A percentile compares a stretch with the other conserved stretches of the same genome.
phyloP scores from a whole-genome alignment of 768 basidiomycete genomes.

The Pulveroboletus ravenelii region DNA sequence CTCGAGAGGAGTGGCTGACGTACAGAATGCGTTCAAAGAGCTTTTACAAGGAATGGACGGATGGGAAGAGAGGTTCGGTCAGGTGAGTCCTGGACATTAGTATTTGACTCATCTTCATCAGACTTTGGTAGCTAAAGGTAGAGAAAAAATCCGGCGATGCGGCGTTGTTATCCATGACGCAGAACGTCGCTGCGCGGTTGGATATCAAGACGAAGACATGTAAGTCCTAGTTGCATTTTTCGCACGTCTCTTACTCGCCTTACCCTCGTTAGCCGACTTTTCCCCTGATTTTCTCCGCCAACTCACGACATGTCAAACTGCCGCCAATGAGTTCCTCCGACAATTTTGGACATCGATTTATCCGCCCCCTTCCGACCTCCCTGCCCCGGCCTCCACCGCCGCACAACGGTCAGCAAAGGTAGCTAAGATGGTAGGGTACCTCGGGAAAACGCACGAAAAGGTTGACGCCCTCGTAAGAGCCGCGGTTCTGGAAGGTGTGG shows the following conservation, averaged over 20 bases:
- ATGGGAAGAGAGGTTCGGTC: slow-evolving; percentile 55
- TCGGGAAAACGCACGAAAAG: slow-evolving; percentile 77
- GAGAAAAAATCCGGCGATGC: slow-evolving; percentile 65
- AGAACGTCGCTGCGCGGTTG: slow-evolving; percentile 68
- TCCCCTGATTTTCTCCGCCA: slow-evolving; percentile 74
- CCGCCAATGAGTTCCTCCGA: slow-evolving; percentile 92
- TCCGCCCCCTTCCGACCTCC: slow-evolving; percentile 60
- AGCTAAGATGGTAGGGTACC: slow-evolving; percentile 82
- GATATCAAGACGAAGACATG: slow-evolving; percentile 65
- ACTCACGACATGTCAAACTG: slow-evolving; percentile 87
- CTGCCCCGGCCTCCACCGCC: slow-evolving; percentile 48
- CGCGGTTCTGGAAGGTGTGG: slow-evolving; percentile 58
- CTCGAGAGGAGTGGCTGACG: slow-evolving; percentile 36
- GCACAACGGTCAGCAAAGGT: slow-evolving; percentile 74
- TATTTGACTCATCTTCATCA: background rate
- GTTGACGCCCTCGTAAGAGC: slow-evolving; percentile 68
- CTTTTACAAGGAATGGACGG: slow-evolving; percentile 43
- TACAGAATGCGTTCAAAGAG: slow-evolving; percentile 44
- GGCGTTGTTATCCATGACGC: slow-evolving; percentile 70
- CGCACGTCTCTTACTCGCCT: background rate
- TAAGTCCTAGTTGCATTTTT: slow-evolving; percentile 22
- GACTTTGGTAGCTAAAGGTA: slow-evolving; percentile 49
- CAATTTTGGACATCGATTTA: slow-evolving; percentile 93
- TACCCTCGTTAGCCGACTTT: slow-evolving; percentile 56
- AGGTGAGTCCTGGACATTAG: slow-evolving; percentile 37